Evolutionary conservation across 306 rosid genomes (phyloP).

Genomic region (Begonia loranthoides): DNA sequence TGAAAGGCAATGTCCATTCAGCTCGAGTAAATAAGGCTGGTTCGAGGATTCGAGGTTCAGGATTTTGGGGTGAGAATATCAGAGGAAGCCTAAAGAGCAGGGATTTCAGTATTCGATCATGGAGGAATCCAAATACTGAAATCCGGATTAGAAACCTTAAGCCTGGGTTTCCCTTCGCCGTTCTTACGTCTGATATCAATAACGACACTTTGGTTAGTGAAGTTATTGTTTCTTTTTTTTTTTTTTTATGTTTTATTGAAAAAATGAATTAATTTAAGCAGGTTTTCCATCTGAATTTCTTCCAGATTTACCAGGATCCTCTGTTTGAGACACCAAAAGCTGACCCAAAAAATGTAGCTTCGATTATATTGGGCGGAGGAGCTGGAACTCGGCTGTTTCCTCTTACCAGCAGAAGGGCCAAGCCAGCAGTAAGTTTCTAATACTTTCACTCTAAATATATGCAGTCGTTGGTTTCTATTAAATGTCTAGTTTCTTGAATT

Average conservation of each 20-base stretch:
- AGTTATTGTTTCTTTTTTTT: background rate
- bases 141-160: conserved; percentile 15
- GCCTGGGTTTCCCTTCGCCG: conserved; percentile 18
- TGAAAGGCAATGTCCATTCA: conserved; percentile 23
- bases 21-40: conserved; percentile 6
- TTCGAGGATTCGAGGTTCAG: conserved; percentile 19
- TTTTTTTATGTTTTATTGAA: too few species aligned
- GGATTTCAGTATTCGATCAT: conserved; percentile 16
- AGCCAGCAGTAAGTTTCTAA: conserved; percentile 53
- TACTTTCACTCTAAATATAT: background rate
- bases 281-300: background rate
- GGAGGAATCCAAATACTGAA: conserved; percentile 20
- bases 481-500: background rate
- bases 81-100: conserved; percentile 20
- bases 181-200: conserved; percentile 42
- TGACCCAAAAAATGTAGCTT: conserved; percentile 74
- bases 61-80: conserved; percentile 41
- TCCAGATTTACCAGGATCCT: conserved; percentile 33
- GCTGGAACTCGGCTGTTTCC: conserved; percentile 93
- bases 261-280: too few species aligned
- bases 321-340: conserved; percentile 33
- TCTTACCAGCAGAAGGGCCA: conserved; percentile 81
- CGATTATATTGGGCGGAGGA: conserved; percentile 86
- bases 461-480: background rate
- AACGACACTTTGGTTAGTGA: conserved; percentile 6